Evolutionary conservation across 225 moss, liverwort and hornwort genomes (phyloP).

Genomic region (Pleurozium schreberi): DNA sequence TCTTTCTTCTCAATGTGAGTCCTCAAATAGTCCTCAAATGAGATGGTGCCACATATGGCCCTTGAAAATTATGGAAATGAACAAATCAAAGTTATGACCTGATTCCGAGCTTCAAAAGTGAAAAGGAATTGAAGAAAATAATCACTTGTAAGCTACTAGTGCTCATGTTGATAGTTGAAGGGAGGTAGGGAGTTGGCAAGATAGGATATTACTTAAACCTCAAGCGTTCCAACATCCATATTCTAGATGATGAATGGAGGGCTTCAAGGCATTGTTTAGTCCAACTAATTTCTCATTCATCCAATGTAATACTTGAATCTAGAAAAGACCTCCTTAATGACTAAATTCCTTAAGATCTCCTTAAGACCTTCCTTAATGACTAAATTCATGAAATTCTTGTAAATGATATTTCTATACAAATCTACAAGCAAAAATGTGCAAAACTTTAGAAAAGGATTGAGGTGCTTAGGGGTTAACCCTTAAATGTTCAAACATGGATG

Average conservation of each 20-base stretch:
- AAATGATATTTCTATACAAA: no score
- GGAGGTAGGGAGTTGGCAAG: not conserved
- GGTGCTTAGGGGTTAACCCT: no score
- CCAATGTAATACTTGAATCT: no score
- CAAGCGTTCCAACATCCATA: not conserved
- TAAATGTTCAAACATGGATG: not conserved
- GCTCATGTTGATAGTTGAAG: not conserved
- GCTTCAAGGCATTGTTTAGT: no score
- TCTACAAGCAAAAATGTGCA: no score
- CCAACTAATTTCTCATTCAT: no score
- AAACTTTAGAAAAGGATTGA: no score
- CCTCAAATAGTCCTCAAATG: not conserved
- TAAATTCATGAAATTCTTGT: no score
- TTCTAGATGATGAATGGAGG: no score
- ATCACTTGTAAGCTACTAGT: not conserved
- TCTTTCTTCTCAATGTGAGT: not conserved
- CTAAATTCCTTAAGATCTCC: no score
- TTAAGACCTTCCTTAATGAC: no score
- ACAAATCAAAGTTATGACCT: not conserved
- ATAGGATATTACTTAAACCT: not conserved
- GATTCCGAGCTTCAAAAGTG: not conserved
- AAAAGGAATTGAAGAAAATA: not conserved
- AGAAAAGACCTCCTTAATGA: no score
- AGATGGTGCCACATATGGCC: not conserved
- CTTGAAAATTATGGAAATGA: not conserved